phyloP scores from a whole-genome alignment of 805 yeast genomes.

The Ogataea minuta region DNA sequence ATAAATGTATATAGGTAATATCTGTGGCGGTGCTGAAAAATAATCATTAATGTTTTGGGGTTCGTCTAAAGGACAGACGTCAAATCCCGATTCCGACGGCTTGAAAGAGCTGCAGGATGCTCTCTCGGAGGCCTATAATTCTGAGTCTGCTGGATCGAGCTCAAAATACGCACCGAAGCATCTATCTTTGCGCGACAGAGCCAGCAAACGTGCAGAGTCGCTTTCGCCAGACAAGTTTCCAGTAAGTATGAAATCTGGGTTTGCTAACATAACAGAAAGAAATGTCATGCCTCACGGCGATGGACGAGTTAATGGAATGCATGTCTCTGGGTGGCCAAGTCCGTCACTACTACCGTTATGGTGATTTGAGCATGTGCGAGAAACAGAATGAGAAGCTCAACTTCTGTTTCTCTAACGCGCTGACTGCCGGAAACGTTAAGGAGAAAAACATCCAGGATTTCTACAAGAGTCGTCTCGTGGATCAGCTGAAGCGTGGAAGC shows the following conservation, averaged over 20 bases:
- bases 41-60: constrained; percentile 9
- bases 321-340: constrained; percentile 90
- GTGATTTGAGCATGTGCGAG: constrained; percentile 70
- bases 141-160: constrained; percentile 23
- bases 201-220: constrained; percentile 28
- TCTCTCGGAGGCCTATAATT: constrained; percentile 23
- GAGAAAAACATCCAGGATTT: constrained; percentile 59
- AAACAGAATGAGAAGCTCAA: constrained; percentile 70
- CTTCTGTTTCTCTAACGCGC: constrained; percentile 67
- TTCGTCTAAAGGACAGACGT: neutral
- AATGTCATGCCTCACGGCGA: constrained; percentile 75
- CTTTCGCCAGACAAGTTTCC: constrained; percentile 31
- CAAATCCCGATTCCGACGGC: constrained; percentile 1
- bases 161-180: constrained; percentile 1
- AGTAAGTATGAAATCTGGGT: constrained; percentile 22
- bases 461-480: constrained; percentile 60
- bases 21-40: constrained; percentile 9
- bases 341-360: constrained; percentile 79
- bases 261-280: constrained; percentile 28
- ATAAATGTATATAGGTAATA: neutral
- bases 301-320: constrained; percentile 83
- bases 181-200: constrained; percentile 27
- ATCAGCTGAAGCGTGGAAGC: constrained; percentile 64
- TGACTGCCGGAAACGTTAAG: constrained; percentile 53
- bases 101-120: constrained; percentile 16